phyloP scores from a whole-genome alignment of 441 rosid genomes.

The Aleurites moluccanus region DNA sequence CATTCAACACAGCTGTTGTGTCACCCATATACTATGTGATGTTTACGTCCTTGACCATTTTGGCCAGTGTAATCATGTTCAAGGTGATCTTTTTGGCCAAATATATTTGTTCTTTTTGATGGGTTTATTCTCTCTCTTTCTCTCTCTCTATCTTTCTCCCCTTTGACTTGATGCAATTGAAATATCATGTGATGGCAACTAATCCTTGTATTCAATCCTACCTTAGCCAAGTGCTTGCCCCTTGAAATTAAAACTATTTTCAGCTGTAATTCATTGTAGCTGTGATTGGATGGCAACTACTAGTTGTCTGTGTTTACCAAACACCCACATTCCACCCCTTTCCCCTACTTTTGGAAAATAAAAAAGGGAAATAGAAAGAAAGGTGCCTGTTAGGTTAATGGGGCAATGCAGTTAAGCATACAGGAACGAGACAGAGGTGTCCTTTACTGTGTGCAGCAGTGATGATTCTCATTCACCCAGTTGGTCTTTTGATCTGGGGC shows the following conservation, averaged over 20 bases:
- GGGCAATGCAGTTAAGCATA: not conserved
- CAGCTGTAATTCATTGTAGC: not conserved
- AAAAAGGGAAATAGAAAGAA: not conserved
- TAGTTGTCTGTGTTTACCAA: not conserved
- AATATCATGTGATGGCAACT: not conserved
- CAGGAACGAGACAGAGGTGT: not conserved
- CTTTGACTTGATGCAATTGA: not conserved
- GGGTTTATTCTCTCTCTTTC: not conserved
- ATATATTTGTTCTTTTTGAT: not conserved
- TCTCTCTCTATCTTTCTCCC: not conserved
- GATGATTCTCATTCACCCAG: not conserved
- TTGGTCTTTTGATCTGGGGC: not conserved
- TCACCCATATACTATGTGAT: slow-evolving; percentile 87
- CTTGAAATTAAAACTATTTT: not conserved
- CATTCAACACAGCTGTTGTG: slow-evolving; percentile 80
- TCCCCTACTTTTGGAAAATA: not conserved
- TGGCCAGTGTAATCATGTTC: slow-evolving; percentile 96
- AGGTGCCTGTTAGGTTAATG: not conserved
- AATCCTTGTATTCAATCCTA: not conserved
- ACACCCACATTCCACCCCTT: not conserved
- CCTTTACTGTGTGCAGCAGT: not conserved
- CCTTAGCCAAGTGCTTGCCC: not conserved
- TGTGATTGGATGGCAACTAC: not conserved
- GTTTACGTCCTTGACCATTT: slow-evolving; percentile 81
- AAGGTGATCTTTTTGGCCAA: slow-evolving; percentile 47